Evolutionary conservation across 805 yeast species (phyloP), one percentile per base, ranked within the genome.

Genomic region (Kodamaea sagamina): DNA sequence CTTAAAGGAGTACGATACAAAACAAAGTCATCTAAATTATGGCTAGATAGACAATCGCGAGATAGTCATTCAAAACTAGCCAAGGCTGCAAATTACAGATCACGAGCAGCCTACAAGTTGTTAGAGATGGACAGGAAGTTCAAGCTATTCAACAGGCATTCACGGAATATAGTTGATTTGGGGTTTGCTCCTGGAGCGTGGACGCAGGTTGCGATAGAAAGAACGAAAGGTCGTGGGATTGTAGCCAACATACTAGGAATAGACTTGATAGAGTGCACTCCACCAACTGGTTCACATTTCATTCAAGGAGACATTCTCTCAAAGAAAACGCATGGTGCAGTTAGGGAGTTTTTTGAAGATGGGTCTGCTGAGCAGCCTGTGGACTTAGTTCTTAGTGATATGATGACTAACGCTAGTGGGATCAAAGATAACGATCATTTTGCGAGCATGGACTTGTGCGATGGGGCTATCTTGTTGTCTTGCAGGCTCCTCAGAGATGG

Each of bases 321-420:
- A 4, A 58, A 51, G 27, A 48, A 50, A 41, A 86, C 95, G 0
- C 93, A 86, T 43, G 64, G 65, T 4, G 56, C 70, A 13, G 78
- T 87, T 7, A 60, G 77, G 32, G 65, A 71, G 1, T 77, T 74
- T 53, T 84, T 85, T 50, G 41, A 37, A 16, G 41, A 29, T 32
- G 34, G 34, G 4, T 13, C 34, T 4, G 10, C 18, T 22, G 36
- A 21, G 11, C 36, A 32, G 6, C 35, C 44, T 8, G 53, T 64
- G 6, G 72, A 73, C 46, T 52, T 70, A 32, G 77, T 77, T 43
- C 81, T 96, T 36, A 85, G 81, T 60, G 71, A 72, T 67, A 92
- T 97, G 98, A 85, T 92, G 86, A 86, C 89, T 37, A 92, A 92
- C 58, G 88, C 97, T 3, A 73, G 89, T 10, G 98, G 99, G 3